Base-by-base conservation (phyloP, 2,329 filamentous ascomycete genomes). In the Boeremia lycopersici region DNA sequence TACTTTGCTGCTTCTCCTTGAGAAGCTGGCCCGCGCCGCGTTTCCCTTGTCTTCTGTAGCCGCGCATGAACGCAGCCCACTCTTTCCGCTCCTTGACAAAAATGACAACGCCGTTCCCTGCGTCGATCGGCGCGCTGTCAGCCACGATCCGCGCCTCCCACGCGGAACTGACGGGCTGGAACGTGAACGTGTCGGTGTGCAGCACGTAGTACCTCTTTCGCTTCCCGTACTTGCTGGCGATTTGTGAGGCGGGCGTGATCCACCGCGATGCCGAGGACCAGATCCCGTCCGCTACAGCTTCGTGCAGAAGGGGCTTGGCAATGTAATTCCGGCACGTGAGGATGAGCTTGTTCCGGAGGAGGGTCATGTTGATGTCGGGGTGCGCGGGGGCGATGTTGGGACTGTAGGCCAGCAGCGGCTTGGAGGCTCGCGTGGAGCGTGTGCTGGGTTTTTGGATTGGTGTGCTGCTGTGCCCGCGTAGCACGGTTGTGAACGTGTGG, bases 321-420 rank as follows among this genome's bases (percentile, higher is more conserved):
- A 65, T 48, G 54, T 65, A 68, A 35, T 55, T 48, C 6, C 65
- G 65, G 52, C 63, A 68, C 31, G 62, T 60, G 29, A 68, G 61
- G 19, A 68, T 60, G 10, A 68, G 56, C 33, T 68, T 68, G 61
- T 66, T 65, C 48, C 65, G 65, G 44, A 68, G 64, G 5, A 67
- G 56, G 9, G 62, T 59, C 33, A 68, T 53, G 58, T 65, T 62
- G 52, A 68, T 67, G 58, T 66, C 63, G 40, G 65, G 62, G 46
- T 67, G 64, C 29, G 59, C 58, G 0, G 63, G 61, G 25, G 59
- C 60, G 13, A 68, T 53, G 49, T 65, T 63, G 31, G 65, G 62
- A n/a, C 58, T 57, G 54, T 67, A 63, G 6, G 64, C 61, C 23
- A 67, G 48, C 1, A 66, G 55, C 9, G 60, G 53, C 26, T 64